phyloP scores from a whole-genome alignment of 441 rosid species.

The Arabidopsis lyrata region DNA sequence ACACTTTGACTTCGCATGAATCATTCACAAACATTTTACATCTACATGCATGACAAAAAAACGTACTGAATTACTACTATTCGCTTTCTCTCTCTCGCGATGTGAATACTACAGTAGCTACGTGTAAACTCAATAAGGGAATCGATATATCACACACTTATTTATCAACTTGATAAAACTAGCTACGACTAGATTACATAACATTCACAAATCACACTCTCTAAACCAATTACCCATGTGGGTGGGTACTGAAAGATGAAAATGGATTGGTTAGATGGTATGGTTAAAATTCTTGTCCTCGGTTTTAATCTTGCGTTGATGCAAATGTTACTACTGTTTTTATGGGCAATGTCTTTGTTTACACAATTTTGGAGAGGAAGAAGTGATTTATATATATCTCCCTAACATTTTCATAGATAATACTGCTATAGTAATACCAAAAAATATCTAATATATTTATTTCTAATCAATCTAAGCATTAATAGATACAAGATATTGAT shows the following conservation, averaged over 20 bases:
- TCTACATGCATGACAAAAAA: neutral
- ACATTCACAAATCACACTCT: neutral
- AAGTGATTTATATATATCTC: neutral
- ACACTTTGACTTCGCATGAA: neutral
- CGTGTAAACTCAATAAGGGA: neutral
- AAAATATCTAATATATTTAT: neutral
- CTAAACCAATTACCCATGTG: neutral
- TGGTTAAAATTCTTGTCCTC: neutral
- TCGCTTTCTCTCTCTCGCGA: slow-evolving; percentile 4
- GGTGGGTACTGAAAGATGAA: neutral
- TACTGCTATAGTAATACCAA: neutral
- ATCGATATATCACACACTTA: neutral
- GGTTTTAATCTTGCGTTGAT: neutral
- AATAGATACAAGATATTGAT: neutral
- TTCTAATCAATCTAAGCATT: neutral
- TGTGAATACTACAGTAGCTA: slow-evolving; percentile 9
- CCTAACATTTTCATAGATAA: neutral
- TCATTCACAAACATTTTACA: slow-evolving; percentile 7
- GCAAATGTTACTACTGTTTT: neutral
- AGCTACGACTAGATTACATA: neutral
- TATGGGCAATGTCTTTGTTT: neutral
- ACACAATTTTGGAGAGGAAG: neutral
- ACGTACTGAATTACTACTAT: neutral
- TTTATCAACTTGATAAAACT: neutral
- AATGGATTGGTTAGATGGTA: neutral